Evolutionary conservation across 768 basidiomycete genomes (phyloP), one percentile per base, ranked within the genome.

Genomic region (Lepiota venenata): DNA sequence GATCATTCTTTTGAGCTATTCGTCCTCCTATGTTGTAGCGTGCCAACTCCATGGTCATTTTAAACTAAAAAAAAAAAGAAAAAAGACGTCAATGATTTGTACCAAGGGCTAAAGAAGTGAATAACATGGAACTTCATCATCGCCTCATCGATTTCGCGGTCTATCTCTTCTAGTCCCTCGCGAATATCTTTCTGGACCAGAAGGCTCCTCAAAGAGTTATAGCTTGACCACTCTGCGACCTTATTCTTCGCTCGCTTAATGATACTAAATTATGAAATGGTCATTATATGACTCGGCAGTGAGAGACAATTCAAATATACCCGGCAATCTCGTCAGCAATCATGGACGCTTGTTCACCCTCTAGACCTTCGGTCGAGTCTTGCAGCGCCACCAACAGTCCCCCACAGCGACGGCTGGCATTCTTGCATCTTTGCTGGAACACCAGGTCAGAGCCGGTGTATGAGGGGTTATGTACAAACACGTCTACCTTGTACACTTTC

Each of bases 161-260:
- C 61, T 27, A 75, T 62, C 37, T 66, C 60, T 46, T 72, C 69
- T 39, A 78, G 69, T 1, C 71, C 74, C 32, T 72, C 64, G 53
- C 69, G 70, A n/a, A 78, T 73, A 46, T 74, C 74, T 18, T 63
- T 53, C 58, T 71, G 74, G 39, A 63, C 61, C 14, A 74, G 43
- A 59, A 77, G 72, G 50, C 70, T 71, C 53, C 67, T 69, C 11
- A 75, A 55, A 15, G 61, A 67, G 56, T 61, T 67, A 61, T 70
- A 68, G 3, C 57, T 59, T 18, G 69, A 66, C 76, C 75, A 76
- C 42, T 71, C 67, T 35, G 55, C 51, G 21, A 74, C 63, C 54
- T 68, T 72, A 45, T 59, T 53, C 55, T 67, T 56, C 15, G 75
- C 66, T 5, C 63, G 63, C 25, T 53, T 54, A 15, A 70, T 60